Conservation (phyloP, 2,329 filamentous ascomycete genomes). For the Ophiocordyceps robertsii region DNA sequence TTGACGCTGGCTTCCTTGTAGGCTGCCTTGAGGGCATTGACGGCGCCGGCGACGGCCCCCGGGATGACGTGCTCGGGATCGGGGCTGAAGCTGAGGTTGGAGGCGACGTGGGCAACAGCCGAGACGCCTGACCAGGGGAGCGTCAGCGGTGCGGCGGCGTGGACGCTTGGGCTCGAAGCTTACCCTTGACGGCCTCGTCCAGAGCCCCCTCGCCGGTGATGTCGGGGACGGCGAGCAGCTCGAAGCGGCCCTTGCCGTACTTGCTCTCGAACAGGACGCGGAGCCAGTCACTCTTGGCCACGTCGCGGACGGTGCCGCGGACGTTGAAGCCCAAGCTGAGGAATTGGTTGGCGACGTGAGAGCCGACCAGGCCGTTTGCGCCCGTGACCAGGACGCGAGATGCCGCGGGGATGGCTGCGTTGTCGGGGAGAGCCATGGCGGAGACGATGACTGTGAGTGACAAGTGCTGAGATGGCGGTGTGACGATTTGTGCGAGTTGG, state of each 20-base stretch:
- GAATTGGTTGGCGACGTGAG: conserved; percentile 25
- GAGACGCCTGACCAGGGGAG: not conserved
- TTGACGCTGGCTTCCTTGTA: conserved; percentile 18
- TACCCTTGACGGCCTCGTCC: not conserved
- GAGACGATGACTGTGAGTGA: not conserved
- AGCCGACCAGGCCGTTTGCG: conserved; percentile 29
- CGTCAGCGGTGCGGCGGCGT: too few relatives aligned
- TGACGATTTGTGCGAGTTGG: too few relatives aligned
- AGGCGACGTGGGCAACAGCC: not conserved
- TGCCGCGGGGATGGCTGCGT: not conserved
- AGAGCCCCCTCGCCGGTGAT: conserved; percentile 8
- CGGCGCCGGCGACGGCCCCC: conserved; percentile 12
- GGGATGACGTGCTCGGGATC: conserved; percentile 6
- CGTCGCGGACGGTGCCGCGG: conserved; percentile 26
- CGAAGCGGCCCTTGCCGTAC: conserved; percentile 20
- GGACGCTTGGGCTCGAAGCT: too few relatives aligned
- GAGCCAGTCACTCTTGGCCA: conserved; percentile 18
- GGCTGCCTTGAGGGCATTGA: conserved; percentile 20
- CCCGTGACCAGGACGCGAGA: conserved; percentile 30
- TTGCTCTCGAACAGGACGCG: conserved; percentile 13
- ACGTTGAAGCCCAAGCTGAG: conserved; percentile 26
- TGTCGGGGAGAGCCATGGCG: not conserved
- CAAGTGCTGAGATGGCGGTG: too few relatives aligned
- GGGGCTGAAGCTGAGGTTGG: conserved; percentile 12
- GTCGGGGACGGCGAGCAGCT: conserved; percentile 19